A percentile compares a stretch with the other conserved stretches of the same genome.
Evolutionary conservation across 371 early-diverging fungal species (phyloP).

Genomic region (Funneliformis caledonium): DNA sequence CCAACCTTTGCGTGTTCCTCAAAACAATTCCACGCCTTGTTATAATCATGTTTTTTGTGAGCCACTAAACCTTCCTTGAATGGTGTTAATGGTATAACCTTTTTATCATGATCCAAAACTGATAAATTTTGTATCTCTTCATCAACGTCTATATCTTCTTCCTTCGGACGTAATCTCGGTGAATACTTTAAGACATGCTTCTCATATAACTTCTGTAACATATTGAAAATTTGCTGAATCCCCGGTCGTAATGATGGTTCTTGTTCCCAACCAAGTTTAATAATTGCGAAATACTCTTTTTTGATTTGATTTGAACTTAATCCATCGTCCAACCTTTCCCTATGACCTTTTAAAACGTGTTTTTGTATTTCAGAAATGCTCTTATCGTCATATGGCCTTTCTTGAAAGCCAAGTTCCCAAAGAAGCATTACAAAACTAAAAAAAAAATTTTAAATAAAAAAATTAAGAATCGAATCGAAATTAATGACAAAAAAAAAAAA

Average conservation of each 20-base stretch:
- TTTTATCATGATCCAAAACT: no score
- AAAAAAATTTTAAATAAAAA: no score
- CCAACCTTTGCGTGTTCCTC: background rate
- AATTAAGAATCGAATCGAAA: no score
- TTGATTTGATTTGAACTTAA: background rate
- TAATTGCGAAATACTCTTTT: background rate
- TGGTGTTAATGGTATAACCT: background rate
- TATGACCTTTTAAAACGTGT: slow-evolving; percentile 3
- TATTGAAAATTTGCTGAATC: no score
- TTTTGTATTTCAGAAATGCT: background rate
- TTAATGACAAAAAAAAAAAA: background rate
- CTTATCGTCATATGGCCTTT: slow-evolving; percentile 18
- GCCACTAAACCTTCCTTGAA: slow-evolving; percentile 13
- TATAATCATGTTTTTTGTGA: background rate
- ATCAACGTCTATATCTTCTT: no score
- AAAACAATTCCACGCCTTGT: slow-evolving; percentile 15
- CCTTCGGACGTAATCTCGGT: no score
- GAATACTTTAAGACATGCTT: no score
- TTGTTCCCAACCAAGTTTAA: slow-evolving; percentile 4
- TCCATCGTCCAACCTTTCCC: slow-evolving; percentile 14
- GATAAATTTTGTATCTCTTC: no score
- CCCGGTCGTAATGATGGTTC: background rate
- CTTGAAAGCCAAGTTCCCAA: slow-evolving; percentile 19
- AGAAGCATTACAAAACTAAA: slow-evolving; percentile 31
- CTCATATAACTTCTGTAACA: no score